Evolutionary conservation across 179 eudicot species (phyloP).

Genomic region (Monotropa hypopitys): DNA sequence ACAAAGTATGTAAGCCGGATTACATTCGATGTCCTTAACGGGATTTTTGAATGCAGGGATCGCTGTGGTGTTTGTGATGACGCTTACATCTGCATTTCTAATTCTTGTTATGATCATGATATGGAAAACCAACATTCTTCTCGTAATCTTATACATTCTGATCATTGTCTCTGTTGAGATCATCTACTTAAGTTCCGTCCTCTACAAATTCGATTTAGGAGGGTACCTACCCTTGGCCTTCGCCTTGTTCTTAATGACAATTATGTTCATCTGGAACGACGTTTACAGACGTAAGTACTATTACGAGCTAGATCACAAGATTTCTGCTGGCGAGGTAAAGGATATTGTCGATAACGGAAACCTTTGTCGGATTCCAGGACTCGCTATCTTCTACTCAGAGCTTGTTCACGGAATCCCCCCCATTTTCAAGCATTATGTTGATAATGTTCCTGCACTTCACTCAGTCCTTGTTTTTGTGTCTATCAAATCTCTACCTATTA

Average conservation of each 20-base stretch:
- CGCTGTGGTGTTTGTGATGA: conserved; percentile 73
- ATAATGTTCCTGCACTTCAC: conserved; percentile 48
- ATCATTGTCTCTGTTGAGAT: conserved; percentile 40
- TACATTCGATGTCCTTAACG: neutral
- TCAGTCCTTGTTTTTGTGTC: conserved; percentile 55
- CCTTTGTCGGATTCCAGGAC: conserved; percentile 32
- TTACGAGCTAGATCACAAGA: conserved; percentile 49
- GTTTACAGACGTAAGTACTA: conserved; percentile 56
- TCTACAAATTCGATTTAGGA: conserved; percentile 50
- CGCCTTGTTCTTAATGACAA: conserved; percentile 26
- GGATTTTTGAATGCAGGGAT: conserved; percentile 33
- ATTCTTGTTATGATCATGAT: conserved; percentile 46
- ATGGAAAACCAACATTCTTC: conserved; percentile 40
- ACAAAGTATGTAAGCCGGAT: neutral
- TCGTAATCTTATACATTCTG: conserved; percentile 25
- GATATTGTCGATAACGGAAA: conserved; percentile 17
- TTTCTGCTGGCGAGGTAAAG: conserved; percentile 23
- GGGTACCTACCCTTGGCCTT: conserved; percentile 58
- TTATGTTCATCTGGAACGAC: conserved; percentile 54
- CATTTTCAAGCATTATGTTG: conserved; percentile 61
- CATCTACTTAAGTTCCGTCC: conserved; percentile 38
- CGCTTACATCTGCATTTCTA: conserved; percentile 48
- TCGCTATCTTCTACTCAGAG: conserved; percentile 70
- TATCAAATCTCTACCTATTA: conserved; percentile 50
- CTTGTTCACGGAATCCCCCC: conserved; percentile 81